phyloP scores from a whole-genome alignment of 2,329 filamentous ascomycete genomes.

The Aspergillus versicolor region DNA sequence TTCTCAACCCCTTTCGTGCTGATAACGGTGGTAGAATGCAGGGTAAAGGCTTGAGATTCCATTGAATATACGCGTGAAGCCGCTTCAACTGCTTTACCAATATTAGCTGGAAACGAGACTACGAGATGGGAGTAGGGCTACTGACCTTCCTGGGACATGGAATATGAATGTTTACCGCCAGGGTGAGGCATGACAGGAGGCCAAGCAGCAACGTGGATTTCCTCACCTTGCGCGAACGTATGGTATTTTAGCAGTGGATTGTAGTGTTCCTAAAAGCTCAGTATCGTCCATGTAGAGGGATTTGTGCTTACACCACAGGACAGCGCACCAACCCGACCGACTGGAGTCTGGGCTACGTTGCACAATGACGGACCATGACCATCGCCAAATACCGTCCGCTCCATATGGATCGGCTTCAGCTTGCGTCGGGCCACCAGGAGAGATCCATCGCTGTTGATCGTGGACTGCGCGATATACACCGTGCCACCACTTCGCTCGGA shows the following conservation, averaged over 20 bases:
- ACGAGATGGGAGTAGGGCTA: neutral
- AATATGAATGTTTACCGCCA: neutral
- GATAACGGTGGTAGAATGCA: constrained; percentile 53
- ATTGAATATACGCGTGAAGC: constrained; percentile 54
- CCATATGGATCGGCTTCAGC: neutral
- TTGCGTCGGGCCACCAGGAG: neutral
- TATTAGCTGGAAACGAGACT: neutral
- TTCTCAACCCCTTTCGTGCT: constrained; percentile 44
- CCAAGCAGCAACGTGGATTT: neutral
- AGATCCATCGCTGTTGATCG: neutral
- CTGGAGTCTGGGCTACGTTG: neutral
- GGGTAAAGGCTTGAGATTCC: constrained; percentile 55
- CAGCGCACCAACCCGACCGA: neutral
- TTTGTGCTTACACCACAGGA: neutral
- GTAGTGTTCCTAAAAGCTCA: neutral
- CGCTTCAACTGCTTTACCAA: neutral
- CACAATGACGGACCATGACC: neutral
- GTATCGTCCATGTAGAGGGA: too few relatives aligned
- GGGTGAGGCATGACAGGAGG: neutral
- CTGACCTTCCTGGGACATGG: neutral
- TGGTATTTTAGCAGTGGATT: neutral
- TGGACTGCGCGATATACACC: neutral
- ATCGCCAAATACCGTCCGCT: neutral
- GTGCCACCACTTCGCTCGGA: neutral
- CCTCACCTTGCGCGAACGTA: neutral